Evolutionary conservation across 2,329 filamentous ascomycete genomes (phyloP).

Genomic region (Chrysosporium keratinophilum): DNA sequence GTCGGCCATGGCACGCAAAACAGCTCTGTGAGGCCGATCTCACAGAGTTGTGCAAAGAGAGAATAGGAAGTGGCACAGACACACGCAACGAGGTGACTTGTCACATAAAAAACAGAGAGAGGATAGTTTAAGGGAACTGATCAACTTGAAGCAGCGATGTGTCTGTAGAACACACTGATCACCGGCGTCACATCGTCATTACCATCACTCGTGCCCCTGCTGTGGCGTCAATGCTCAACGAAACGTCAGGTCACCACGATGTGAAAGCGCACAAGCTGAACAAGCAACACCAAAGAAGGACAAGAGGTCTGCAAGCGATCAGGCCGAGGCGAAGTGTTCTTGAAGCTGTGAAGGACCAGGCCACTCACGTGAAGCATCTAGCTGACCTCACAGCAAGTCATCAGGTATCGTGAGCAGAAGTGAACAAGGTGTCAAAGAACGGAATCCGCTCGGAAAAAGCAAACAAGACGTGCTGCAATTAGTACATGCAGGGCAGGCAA

Average conservation of each 20-base stretch:
- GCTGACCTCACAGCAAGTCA: slow-evolving; percentile 5
- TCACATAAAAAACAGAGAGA: background rate
- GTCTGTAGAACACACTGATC: background rate
- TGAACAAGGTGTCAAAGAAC: background rate
- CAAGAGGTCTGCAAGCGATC: background rate
- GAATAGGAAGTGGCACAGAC: background rate
- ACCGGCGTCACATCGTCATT: background rate
- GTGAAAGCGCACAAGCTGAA: background rate
- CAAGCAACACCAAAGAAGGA: background rate
- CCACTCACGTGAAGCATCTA: slow-evolving; percentile 10
- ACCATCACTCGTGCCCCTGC: background rate
- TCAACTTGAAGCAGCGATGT: background rate
- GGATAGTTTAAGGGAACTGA: too few species aligned
- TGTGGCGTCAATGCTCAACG: background rate
- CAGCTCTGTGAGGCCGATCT: background rate
- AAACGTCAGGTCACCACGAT: background rate
- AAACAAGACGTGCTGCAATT: background rate
- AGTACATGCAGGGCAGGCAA: slow-evolving; percentile 1
- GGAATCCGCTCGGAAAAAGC: background rate
- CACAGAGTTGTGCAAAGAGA: background rate
- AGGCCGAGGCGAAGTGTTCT: background rate
- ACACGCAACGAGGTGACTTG: background rate
- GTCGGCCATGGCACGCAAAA: slow-evolving; percentile 27
- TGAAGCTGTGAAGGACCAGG: background rate
- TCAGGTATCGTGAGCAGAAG: background rate